These are phyloP conservation scores for Tricholoma sp. DNA, from an alignment of 768 basidiomycete species.

Conservation along the genomic window DNA sequence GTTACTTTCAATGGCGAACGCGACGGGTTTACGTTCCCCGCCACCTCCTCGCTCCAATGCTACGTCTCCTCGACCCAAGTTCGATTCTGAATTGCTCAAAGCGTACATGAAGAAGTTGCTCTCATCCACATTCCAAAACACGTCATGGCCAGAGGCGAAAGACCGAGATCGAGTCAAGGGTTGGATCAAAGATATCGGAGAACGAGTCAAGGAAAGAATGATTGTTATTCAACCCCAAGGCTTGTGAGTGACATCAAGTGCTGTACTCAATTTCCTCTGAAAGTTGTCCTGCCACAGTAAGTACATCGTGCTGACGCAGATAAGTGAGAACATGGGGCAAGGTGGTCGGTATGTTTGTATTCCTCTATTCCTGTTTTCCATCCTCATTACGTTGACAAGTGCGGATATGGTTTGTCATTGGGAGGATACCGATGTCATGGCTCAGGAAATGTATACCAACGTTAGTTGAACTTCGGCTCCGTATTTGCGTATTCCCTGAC, in stretches of 20 bases:
- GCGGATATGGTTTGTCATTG: constrained; percentile 83
- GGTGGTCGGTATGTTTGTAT: constrained; percentile 64
- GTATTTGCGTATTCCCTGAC: constrained; percentile 7
- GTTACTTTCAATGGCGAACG: constrained; percentile 9
- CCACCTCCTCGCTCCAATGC: constrained; percentile 57
- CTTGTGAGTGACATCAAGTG: constrained; percentile 53
- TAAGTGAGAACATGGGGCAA: constrained; percentile 80
- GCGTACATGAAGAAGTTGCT: constrained; percentile 82
- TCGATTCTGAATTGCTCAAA: constrained; percentile 70
- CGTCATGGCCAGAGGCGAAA: constrained; percentile 61
- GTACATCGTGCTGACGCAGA: constrained; percentile 82
- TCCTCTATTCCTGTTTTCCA: constrained; percentile 5
- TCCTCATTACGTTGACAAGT: constrained; percentile 30
- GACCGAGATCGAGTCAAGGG: constrained; percentile 66
- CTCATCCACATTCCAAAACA: constrained; percentile 58
- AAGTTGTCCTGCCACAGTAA: constrained; percentile 45
- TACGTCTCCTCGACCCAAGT: constrained; percentile 52
- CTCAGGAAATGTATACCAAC: constrained; percentile 75
- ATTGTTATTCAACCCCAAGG: constrained; percentile 75
- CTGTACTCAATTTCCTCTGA: constrained; percentile 9
- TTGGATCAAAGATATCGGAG: constrained; percentile 83
- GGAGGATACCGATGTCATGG: constrained; percentile 79
- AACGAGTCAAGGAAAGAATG: constrained; percentile 84
- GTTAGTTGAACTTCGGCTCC: constrained; percentile 39
- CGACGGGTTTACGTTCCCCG: constrained; percentile 54